Evolutionary conservation across 202 grass and related monocot species (phyloP).

Genomic region (Bolboschoenoplectus hybrid): DNA sequence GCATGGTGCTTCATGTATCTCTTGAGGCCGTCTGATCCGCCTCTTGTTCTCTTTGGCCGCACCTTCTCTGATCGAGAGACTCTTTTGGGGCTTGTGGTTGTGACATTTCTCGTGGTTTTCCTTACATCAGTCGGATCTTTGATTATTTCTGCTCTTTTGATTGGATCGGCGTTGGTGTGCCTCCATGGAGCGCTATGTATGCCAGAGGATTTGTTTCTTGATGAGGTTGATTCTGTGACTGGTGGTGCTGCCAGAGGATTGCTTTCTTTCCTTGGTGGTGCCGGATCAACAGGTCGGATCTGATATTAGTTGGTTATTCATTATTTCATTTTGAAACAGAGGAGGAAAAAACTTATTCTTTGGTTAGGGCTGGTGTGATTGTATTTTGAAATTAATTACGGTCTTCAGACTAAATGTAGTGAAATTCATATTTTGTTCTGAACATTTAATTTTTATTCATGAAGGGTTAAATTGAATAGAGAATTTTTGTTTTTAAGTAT

Average conservation of each 20-base stretch:
- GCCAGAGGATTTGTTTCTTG: constrained; percentile 90
- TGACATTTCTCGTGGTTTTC: constrained; percentile 68
- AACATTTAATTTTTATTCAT: not conserved
- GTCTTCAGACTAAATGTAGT: not conserved
- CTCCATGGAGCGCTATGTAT: constrained; percentile 73
- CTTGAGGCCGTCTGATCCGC: constrained; percentile 74
- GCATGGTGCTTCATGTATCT: constrained; percentile 88
- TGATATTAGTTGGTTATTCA: constrained; percentile 38
- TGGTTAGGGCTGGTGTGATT: constrained; percentile 31
- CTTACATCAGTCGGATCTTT: constrained; percentile 86
- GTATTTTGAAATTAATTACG: constrained; percentile 9
- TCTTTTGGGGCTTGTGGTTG: constrained; percentile 64
- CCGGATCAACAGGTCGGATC: constrained; percentile 44
- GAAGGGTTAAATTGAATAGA: not conserved
- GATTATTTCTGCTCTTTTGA: constrained; percentile 78
- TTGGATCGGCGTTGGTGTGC: constrained; percentile 63
- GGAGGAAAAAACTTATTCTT: constrained; percentile 27
- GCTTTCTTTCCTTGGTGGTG: constrained; percentile 76
- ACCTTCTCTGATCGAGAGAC: constrained; percentile 91
- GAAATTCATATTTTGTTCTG: constrained; percentile 25
- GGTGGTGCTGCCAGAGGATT: constrained; percentile 57
- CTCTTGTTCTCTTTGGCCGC: constrained; percentile 77
- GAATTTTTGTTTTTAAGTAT: not conserved
- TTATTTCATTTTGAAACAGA: constrained; percentile 27
- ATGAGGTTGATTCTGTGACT: constrained; percentile 49